Evolutionary conservation across 2,329 filamentous ascomycete species (phyloP), one percentile per base, ranked within the genome.

Genomic region (Ascomycota sp.): DNA sequence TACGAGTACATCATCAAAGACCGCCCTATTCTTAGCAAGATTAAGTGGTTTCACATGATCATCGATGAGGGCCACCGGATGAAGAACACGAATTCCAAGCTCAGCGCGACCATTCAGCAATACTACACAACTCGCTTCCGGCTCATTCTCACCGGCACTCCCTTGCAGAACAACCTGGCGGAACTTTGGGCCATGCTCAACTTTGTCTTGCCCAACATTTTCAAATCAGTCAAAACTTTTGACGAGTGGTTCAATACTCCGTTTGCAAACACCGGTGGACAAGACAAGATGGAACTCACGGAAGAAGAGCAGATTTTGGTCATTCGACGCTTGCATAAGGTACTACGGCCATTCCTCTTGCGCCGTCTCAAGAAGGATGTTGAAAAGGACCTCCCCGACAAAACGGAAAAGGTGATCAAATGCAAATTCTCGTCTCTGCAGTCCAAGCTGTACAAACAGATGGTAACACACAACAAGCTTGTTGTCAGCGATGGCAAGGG

Each of bases 1-100:
- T 98, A 98, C 58, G 89, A 98, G 54, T 98, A 95, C 59, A 91
- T 98, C 57, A 98, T 98, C 68, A 98, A 95, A 60, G 89, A 98
- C 49, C 74, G 89, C 27, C 86, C 86, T 0, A 66, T 98, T 43
- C 61, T 98, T 9, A 91, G 81, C 63, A 95, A 95, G 64, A 86
- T 98, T 58, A 95, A 95, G 58, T 98, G 89, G 89, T 77, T 93
- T 47, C 89, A 98, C 59, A 95, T 98, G 89, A 95, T 98, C 46
- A 89, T 98, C 43, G 89, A 98, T 47, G 89, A 98, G 63, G 89
- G 89, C 58, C 89, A 98, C 56, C 83, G 89, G 53, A 98, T 98
- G 89, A 98, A 98, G 69, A 98, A 98, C 56, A 68, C 81, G 25
- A 76, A 89, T 45, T 98, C 89, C 8, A 98, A 98, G 59, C 67